Base-by-base conservation (phyloP, 306 rosid genomes). In the Begonia fuchsioides region DNA sequence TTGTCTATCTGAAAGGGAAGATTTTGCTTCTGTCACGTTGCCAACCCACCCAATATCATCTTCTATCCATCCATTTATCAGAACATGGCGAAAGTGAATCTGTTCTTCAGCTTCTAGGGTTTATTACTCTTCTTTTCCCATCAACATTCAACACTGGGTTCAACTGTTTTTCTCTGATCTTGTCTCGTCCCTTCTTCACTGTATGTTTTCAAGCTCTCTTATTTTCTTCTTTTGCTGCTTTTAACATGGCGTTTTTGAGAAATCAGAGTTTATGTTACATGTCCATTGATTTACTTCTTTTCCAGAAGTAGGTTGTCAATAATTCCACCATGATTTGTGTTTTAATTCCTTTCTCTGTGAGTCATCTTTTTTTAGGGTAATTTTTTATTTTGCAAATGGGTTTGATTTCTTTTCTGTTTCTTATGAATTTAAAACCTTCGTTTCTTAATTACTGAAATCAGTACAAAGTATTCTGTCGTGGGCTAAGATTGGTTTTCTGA, bases 11-110 rank as follows among this genome's bases (percentile, higher is more conserved):
- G 12, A 48, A 57, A 38, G 18, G 48, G 13, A 57, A 1, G 18
- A 38, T 47, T 57, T 35, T 43, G 53, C 50, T 57, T 56, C 15
- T 56, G 45, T 51, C 62, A 47, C 53, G 47, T n/a, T 44, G 46
- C 47, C 53, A 47, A 41, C 45, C 45, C 45, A 41, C 45, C 45
- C 45, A 11, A 41, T 41, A 41, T 41, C 45, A 11, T n/a, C 14
- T 44, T 56, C 45, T 47, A 13, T 35, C 32, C 16, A 32, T 57
- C 62, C 38, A 57, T 57, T 53, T 45, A 47, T 47, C 62, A 47
- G 19, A 57, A 57, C 62, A 57, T n/a, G n/a, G 48, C 16, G 9
- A 53, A 16, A 39, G 52, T 52, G 44, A 8, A 48, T 57, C 47
- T 32, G 12, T 3, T 47, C 55, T 58, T 49, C 63, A 14, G 0